These are phyloP conservation scores for Beauveria brongniartii DNA, from an alignment of 2,329 filamentous ascomycete species.

Conservation along the genomic window DNA sequence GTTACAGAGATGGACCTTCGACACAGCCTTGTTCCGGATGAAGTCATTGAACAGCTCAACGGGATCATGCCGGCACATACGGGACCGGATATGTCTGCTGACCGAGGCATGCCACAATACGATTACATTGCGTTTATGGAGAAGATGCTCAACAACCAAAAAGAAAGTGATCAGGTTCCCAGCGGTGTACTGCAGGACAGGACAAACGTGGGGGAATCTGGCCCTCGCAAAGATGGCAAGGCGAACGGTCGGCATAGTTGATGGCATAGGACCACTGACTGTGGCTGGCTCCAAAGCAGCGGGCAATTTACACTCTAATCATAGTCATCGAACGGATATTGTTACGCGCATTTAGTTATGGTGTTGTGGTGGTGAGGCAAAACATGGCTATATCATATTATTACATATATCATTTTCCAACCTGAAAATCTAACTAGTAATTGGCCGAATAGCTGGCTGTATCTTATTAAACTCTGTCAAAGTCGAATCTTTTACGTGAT, in stretches of 20 bases:
- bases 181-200: conserved; percentile 27
- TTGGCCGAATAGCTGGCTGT: neutral
- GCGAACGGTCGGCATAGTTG: conserved; percentile 24
- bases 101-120: conserved; percentile 77
- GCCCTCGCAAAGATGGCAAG: conserved; percentile 26
- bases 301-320: neutral
- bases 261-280: neutral
- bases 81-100: conserved; percentile 78
- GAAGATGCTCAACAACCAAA: conserved; percentile 54
- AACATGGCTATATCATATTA: conserved; percentile 1
- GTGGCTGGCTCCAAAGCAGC: neutral
- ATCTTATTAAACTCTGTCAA: neutral
- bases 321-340: conserved; percentile 5
- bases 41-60: conserved; percentile 88
- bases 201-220: conserved; percentile 24
- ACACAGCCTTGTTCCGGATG: conserved; percentile 90
- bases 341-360: neutral
- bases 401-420: neutral
- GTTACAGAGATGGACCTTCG: conserved; percentile 96
- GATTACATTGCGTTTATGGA: conserved; percentile 99
- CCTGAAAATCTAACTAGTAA: neutral
- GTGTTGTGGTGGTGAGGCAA: conserved; percentile 6
- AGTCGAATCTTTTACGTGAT: neutral
- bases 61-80: conserved; percentile 77
- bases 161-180: conserved; percentile 20